A percentile compares a stretch with the other conserved stretches of the same genome.
Conservation (phyloP, 495 filamentous ascomycete species). For the Pseudoneurospora amorphoporcata region DNA sequence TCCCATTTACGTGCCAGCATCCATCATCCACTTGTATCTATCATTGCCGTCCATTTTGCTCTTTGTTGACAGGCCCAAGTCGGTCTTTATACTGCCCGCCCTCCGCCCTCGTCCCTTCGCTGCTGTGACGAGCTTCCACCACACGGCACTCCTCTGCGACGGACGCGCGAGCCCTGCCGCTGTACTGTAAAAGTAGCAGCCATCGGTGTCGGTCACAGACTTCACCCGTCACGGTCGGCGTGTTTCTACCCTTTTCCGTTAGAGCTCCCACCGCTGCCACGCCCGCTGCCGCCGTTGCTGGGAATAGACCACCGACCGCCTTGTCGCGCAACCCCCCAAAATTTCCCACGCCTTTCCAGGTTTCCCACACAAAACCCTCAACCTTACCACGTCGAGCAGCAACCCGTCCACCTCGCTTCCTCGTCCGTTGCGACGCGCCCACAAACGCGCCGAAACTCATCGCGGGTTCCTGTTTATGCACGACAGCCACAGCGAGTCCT, state of each 20-base stretch:
- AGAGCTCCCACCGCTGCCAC: background rate
- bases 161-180: background rate
- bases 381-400: background rate
- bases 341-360: background rate
- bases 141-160: background rate
- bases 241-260: background rate
- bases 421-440: conserved; percentile 1
- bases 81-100: background rate
- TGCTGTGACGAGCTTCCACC: background rate
- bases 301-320: background rate
- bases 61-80: background rate
- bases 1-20: background rate
- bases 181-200: background rate
- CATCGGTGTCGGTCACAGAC: background rate
- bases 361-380: conserved; percentile 6
- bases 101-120: background rate
- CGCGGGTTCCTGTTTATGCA: conserved; percentile 4
- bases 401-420: background rate
- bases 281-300: background rate
- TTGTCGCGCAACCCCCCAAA: conserved; percentile 5
- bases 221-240: background rate
- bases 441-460: background rate
- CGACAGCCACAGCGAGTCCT: background rate
- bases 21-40: background rate
- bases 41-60: background rate